Base-by-base conservation (phyloP, 805 yeast genomes). In the Grigorovia yakushimaensis region DNA sequence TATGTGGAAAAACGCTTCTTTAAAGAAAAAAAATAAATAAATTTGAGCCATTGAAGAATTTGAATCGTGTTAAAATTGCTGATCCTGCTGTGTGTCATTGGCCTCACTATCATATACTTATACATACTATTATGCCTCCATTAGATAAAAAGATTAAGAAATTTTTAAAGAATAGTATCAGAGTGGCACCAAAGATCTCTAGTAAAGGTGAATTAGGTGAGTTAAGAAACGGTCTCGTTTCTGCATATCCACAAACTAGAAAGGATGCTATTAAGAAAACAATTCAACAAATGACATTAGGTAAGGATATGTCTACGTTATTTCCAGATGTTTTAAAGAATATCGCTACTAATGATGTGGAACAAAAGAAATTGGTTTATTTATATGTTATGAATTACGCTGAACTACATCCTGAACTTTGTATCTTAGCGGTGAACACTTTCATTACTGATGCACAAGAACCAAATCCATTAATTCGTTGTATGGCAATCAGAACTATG, bases 401-500 rank as follows among this genome's bases (percentile, higher is more conserved):
- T 43, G 89, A 89, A 65, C 77, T 91, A 1, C 89, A 93, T 62
- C 98, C 99, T 1, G 98, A 93, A 68, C 74, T 93, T 48, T 88
- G 95, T 62, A 89, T 93, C 54, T 72, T 93, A 56, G 99, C 97
- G 1, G 98, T 93, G 45, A 93, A 93, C 67, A 93, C 98, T 1
- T 93, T 93, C 73, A 96, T 93, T 22, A 78, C 77, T 51, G 99
- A 93, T 68, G 81, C 96, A 1, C 95, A 87, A 62, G 98, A 93
- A 64, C 95, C 96, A 44, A 93, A 93, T 61, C 99, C 99, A 1
- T 74, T 94, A 57, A 89, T 93, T 22, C 76, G 98, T 47, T 96
- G 98, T 1, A 77, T 93, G 68, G 98, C 99, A 0, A 89, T 93
- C 50, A 78, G 98, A 60, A 93, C 99, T 11, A 93, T 93, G 99